Base-by-base conservation (phyloP, 2,329 filamentous ascomycete genomes). In the Ceratocystis papillata region DNA sequence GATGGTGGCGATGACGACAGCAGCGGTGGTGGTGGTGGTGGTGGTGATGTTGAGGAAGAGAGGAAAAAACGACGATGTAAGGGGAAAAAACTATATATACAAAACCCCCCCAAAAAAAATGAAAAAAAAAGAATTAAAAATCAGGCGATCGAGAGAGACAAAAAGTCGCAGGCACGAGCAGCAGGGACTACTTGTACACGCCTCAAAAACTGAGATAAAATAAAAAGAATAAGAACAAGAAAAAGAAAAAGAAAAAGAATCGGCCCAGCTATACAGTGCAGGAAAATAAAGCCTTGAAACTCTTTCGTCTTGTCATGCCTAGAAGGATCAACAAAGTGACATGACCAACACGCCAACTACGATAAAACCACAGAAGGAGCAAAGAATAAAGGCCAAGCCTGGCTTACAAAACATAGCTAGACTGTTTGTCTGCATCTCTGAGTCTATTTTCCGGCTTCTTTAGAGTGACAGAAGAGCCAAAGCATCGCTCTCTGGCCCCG, bases 241-340 rank as follows among this genome's bases (percentile, higher is more conserved):
- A 55, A 10, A 55, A 4, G 2, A 22, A 55, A 25, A 55, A 4
- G n/a, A 57, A 22, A 25, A 20, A 20, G 1, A 20, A 53, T 33
- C 30, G 30, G 5, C 30, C 30, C 30, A 6, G 30, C 30, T 30
- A 6, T 7, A 25, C 10, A 12, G 37, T 37, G 33, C 33, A 37
- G 20, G 17, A n/a, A n/a, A 22, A n/a, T 7, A 50, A 50, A 4
- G 17, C 6, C 17, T 8, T 53, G 48, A 53, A 53, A 53, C 48
- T 20, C 48, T n/a, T 53, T 41, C 37, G 48, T n/a, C 22, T 25
- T 53, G 48, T 53, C 48, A 53, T n/a, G 48, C 48, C 8, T 41
- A 53, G n/a, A 53, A 53, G 48, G 48, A 53, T 53, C 48, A 53
- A 53, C 48, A 53, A 6, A 53, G 48, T 53, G 48, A 53, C 48